These are phyloP conservation scores for Solanum virginianum DNA, from an alignment of 257 asterid genomes.

Conservation along the genomic window DNA sequence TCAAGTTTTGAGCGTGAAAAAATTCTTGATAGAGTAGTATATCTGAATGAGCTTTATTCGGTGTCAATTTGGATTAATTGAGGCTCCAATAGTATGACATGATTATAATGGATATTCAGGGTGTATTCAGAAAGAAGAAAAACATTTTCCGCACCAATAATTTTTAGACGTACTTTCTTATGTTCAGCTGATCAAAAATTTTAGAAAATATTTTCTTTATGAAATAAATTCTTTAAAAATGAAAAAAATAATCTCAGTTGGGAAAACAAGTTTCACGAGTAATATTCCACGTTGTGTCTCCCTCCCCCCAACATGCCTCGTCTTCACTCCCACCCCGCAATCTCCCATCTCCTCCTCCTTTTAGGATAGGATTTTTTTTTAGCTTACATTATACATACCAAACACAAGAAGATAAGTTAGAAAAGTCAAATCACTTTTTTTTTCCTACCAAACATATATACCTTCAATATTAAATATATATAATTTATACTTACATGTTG, in stretches of 20 bases:
- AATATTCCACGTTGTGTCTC: not conserved
- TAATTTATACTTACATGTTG: constrained; percentile 7
- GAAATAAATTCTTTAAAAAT: too few relatives aligned
- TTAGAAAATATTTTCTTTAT: not conserved
- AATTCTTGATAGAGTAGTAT: too few relatives aligned
- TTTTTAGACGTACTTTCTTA: too few relatives aligned
- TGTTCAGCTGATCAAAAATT: not conserved
- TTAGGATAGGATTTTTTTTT: too few relatives aligned
- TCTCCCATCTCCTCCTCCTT: not conserved
- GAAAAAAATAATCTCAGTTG: too few relatives aligned
- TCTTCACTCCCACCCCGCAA: too few relatives aligned
- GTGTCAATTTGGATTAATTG: too few relatives aligned
- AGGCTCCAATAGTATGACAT: not conserved
- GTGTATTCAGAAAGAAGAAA: not conserved
- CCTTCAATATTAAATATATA: not conserved
- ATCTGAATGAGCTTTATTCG: too few relatives aligned
- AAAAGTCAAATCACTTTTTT: too few relatives aligned
- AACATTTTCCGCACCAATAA: not conserved
- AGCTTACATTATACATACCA: not conserved
- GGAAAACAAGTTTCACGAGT: not conserved
- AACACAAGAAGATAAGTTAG: too few relatives aligned
- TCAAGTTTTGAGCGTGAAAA: too few relatives aligned
- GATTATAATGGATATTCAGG: not conserved
- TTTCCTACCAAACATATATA: too few relatives aligned
- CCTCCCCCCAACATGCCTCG: not conserved